Conservation (phyloP, 2,329 filamentous ascomycete species). For the Raffaelea arxii region DNA sequence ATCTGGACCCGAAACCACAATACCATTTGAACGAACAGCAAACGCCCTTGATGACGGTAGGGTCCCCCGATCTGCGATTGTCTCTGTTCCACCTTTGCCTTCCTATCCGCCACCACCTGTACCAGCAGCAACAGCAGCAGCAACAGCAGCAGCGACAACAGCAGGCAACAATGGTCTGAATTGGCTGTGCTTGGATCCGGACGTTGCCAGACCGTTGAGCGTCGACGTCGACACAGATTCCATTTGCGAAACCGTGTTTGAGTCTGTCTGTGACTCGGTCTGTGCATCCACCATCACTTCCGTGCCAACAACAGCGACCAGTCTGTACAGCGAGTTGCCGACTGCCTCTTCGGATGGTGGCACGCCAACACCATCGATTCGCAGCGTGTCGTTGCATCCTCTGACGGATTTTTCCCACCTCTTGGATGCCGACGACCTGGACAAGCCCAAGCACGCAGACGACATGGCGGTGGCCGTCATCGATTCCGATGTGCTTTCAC, state of each 20-base stretch:
- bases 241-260: neutral
- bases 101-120: no score
- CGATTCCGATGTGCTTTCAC: slow-evolving; percentile 19
- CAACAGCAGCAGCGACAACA: no score
- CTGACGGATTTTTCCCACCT: slow-evolving; percentile 25
- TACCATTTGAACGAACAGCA: no score
- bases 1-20: no score
- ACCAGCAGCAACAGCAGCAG: no score
- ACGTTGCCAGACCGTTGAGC: neutral
- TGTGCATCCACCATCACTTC: neutral
- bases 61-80: no score
- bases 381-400: slow-evolving; percentile 4
- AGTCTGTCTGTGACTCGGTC: neutral
- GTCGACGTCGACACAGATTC: neutral
- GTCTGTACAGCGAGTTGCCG: no score
- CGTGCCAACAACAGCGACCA: no score
- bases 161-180: no score
- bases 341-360: no score
- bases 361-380: slow-evolving; percentile 1
- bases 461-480: slow-evolving; percentile 16
- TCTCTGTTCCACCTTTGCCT: no score
- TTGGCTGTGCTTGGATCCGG: neutral
- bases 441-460: slow-evolving; percentile 14
- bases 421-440: slow-evolving; percentile 14
- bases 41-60: no score